phyloP scores from a whole-genome alignment of 371 early-diverging fungal species.

The Mucor racemosus region DNA sequence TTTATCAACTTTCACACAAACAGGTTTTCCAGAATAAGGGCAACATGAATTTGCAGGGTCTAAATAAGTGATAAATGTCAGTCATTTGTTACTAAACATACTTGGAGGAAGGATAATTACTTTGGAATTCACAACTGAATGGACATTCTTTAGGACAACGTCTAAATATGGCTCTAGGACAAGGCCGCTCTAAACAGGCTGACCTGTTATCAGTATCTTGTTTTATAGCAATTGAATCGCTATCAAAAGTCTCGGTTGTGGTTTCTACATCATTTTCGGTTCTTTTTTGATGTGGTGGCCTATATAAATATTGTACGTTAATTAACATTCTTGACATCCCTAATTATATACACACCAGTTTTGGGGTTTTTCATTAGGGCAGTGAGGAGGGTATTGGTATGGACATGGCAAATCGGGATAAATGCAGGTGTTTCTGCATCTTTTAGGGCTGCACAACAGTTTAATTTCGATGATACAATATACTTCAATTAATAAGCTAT shows the following conservation, averaged over 20 bases:
- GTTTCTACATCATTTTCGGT: background rate
- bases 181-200: slow-evolving; percentile 8
- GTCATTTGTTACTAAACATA: background rate
- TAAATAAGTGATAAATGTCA: background rate
- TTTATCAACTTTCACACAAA: background rate
- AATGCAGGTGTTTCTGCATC: slow-evolving; percentile 11
- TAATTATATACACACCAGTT: background rate
- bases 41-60: slow-evolving; percentile 14
- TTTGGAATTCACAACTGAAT: background rate
- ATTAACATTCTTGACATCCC: no score
- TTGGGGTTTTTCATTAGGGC: slow-evolving; percentile 8
- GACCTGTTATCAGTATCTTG: background rate
- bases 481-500: background rate
- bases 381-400: slow-evolving; percentile 1
- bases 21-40: slow-evolving; percentile 3
- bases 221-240: background rate
- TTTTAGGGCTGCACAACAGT: slow-evolving; percentile 3
- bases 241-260: background rate
- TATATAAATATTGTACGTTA: no score
- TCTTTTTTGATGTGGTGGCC: background rate
- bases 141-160: slow-evolving; percentile 13
- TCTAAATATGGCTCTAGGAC: background rate
- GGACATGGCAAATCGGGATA: slow-evolving; percentile 22
- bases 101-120: background rate
- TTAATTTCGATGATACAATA: background rate